Conservation (phyloP, 2,329 filamentous ascomycete species). For the Ampelomyces quisqualis region DNA sequence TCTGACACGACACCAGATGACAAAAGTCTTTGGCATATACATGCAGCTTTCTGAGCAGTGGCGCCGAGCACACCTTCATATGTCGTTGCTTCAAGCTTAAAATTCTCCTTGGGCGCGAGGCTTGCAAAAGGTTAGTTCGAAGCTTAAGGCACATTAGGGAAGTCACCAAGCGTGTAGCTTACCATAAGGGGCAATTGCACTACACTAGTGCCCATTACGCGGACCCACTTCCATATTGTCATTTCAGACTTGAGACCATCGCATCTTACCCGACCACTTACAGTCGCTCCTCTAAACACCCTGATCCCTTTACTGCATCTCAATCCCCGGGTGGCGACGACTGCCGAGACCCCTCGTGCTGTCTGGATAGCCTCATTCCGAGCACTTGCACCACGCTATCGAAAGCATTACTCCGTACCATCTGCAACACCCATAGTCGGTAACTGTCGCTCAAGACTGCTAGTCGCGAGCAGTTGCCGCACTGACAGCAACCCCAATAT, state of each 20-base stretch:
- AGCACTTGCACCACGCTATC: conserved; percentile 1
- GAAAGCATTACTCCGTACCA: neutral
- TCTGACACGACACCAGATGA: too few relatives aligned
- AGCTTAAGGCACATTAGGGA: conserved; percentile 14
- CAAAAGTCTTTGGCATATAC: too few relatives aligned
- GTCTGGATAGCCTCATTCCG: conserved; percentile 3
- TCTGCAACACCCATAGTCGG: too few relatives aligned
- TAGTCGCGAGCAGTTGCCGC: too few relatives aligned
- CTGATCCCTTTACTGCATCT: too few relatives aligned
- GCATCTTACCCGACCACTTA: conserved; percentile 17
- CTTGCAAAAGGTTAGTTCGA: conserved; percentile 11
- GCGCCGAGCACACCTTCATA: neutral
- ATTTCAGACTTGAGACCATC: conserved; percentile 17
- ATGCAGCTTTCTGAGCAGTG: neutral
- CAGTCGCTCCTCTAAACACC: neutral
- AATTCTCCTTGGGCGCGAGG: conserved; percentile 13
- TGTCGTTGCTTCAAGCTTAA: conserved; percentile 15
- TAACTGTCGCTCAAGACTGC: too few relatives aligned
- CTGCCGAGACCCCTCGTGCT: conserved; percentile 1
- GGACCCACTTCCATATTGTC: conserved; percentile 10
- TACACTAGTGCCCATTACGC: conserved; percentile 9
- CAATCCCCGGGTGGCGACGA: too few relatives aligned
- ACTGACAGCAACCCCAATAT: too few relatives aligned
- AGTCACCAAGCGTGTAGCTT: conserved; percentile 6
- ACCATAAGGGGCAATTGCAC: conserved; percentile 3